These are phyloP conservation scores for Aspergillus pseudonomiae DNA, from an alignment of 2,329 filamentous ascomycete genomes.

Conservation along the genomic window DNA sequence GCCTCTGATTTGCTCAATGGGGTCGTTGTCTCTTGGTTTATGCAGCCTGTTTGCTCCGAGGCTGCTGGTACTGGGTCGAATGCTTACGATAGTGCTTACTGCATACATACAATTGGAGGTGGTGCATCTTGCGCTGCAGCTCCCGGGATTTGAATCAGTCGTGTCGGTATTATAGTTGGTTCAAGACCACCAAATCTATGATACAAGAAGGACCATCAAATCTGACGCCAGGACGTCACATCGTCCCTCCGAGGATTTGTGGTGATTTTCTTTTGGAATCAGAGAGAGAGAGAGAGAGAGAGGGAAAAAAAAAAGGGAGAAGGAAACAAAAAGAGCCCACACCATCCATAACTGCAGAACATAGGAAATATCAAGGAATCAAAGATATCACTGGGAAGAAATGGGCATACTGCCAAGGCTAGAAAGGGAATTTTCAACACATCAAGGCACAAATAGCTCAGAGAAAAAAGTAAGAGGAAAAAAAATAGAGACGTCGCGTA, in stretches of 20 bases:
- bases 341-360: constrained; percentile 15
- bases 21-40: background rate
- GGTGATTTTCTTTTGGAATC: background rate
- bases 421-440: constrained; percentile 24
- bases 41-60: background rate
- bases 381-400: constrained; percentile 24
- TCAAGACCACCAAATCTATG: constrained; percentile 14
- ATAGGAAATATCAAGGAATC: constrained; percentile 32
- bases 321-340: constrained; percentile 2
- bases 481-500: constrained; percentile 11
- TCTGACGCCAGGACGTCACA: background rate
- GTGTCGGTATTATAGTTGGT: constrained; percentile 3
- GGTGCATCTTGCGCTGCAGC: background rate
- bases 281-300: background rate
- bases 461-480: constrained; percentile 11
- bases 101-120: background rate
- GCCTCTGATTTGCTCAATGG: background rate
- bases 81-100: background rate
- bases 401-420: background rate
- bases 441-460: constrained; percentile 13
- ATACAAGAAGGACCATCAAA: constrained; percentile 19
- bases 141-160: background rate
- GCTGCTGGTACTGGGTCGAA: background rate
- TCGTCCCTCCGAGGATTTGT: background rate
- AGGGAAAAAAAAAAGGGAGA: background rate